These are phyloP conservation scores for Oxytropis ochrocephala DNA, from an alignment of 306 rosid genomes.

Conservation along the genomic window DNA sequence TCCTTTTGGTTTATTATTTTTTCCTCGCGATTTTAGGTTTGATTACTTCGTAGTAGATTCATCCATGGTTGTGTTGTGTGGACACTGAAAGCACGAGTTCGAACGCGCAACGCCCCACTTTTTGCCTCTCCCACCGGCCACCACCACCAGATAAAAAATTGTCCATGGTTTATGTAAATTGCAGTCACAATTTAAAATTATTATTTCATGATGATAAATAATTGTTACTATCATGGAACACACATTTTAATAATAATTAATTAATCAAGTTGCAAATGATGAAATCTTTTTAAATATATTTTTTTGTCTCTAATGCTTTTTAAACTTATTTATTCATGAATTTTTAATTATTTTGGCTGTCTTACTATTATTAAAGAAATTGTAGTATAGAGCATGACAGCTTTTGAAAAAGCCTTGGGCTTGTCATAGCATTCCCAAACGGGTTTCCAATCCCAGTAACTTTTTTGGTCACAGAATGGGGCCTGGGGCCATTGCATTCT, in stretches of 20 bases:
- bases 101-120: too few species aligned
- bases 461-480: conserved; percentile 4
- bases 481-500: background rate
- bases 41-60: background rate
- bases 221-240: background rate
- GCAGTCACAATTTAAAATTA: background rate
- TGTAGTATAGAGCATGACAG: conserved; percentile 6
- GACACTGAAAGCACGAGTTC: too few species aligned
- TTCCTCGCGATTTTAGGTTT: background rate
- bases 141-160: too few species aligned
- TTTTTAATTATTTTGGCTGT: background rate
- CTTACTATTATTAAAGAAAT: background rate
- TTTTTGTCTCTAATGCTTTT: too few species aligned
- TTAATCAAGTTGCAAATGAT: conserved; percentile 11
- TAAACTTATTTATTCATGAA: background rate
- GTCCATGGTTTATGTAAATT: background rate
- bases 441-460: conserved; percentile 4
- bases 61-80: background rate
- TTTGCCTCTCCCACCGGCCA: too few species aligned
- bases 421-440: background rate
- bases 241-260: background rate
- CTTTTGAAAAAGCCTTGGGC: conserved; percentile 15
- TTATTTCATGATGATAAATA: background rate
- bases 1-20: background rate
- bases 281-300: background rate